Conservation (phyloP, 441 rosid species). For the Brassica hybrid region DNA sequence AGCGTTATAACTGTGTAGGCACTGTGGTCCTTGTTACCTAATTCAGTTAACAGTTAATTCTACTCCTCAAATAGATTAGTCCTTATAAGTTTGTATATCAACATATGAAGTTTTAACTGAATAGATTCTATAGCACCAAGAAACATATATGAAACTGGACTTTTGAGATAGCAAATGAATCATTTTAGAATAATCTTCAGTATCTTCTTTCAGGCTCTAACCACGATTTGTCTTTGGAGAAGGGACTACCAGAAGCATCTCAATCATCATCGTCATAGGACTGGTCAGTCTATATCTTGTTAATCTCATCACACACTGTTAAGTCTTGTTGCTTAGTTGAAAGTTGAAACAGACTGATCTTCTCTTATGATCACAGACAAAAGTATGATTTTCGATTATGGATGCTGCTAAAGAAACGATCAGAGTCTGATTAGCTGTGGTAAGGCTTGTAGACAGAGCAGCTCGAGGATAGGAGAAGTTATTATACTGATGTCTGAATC, state of each 20-base stretch:
- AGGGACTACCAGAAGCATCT: conserved; percentile 12
- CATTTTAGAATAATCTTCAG: not conserved
- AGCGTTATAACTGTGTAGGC: not conserved
- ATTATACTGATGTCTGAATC: conserved; percentile 14
- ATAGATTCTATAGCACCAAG: conserved; percentile 6
- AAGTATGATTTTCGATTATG: not conserved
- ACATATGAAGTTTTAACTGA: not conserved
- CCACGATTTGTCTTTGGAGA: conserved; percentile 9
- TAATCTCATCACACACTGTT: conserved; percentile 15
- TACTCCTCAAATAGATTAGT: not conserved
- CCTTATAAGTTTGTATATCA: not conserved
- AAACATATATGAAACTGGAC: not conserved
- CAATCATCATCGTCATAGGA: conserved; percentile 22
- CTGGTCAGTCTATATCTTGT: not conserved
- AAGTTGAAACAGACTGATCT: not conserved
- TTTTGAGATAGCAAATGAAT: not conserved
- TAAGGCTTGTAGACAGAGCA: not conserved
- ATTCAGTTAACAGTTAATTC: not conserved
- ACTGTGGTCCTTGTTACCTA: no score
- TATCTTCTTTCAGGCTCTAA: conserved; percentile 22
- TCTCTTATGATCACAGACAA: conserved; percentile 12
- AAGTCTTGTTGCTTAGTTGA: not conserved
- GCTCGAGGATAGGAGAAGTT: conserved; percentile 8
- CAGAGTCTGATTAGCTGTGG: conserved; percentile 16
- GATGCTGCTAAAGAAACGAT: not conserved